phyloP scores from a whole-genome alignment of 305 asterid genomes.

The Petunia hybrid region DNA sequence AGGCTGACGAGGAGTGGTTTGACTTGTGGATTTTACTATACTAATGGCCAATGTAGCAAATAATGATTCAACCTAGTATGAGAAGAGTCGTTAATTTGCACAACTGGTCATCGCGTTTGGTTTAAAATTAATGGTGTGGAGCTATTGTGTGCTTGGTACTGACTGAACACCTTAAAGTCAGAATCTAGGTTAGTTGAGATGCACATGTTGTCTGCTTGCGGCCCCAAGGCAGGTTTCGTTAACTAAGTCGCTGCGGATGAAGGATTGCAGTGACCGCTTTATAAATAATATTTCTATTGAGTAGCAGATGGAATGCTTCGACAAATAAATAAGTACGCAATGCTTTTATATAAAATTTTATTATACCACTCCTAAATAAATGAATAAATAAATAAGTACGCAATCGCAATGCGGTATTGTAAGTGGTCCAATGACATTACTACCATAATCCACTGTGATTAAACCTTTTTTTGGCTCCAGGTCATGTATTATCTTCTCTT shows the following conservation, averaged over 20 bases:
- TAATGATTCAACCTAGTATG: conserved; percentile 7
- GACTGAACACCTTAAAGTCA: conserved; percentile 16
- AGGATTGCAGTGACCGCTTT: neutral
- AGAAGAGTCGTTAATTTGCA: neutral
- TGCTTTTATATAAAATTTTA: no score
- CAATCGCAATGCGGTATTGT: neutral
- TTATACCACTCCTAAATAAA: neutral
- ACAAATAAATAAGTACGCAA: no score
- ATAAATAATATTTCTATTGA: no score
- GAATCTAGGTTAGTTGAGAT: neutral
- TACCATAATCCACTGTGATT: neutral
- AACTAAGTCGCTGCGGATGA: neutral
- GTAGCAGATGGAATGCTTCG: no score
- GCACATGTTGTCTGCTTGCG: neutral
- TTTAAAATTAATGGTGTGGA: conserved; percentile 5
- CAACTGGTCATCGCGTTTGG: conserved; percentile 1
- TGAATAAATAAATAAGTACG: neutral
- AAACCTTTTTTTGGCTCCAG: conserved; percentile 15
- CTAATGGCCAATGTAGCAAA: conserved; percentile 5
- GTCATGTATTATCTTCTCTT: neutral
- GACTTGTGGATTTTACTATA: neutral
- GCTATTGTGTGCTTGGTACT: neutral
- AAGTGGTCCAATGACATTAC: neutral
- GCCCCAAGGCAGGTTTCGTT: neutral
- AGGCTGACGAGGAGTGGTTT: neutral